Evolutionary conservation across 495 filamentous ascomycete genomes (phyloP), one percentile per base, ranked within the genome.

Genomic region (Lepraria neglecta): DNA sequence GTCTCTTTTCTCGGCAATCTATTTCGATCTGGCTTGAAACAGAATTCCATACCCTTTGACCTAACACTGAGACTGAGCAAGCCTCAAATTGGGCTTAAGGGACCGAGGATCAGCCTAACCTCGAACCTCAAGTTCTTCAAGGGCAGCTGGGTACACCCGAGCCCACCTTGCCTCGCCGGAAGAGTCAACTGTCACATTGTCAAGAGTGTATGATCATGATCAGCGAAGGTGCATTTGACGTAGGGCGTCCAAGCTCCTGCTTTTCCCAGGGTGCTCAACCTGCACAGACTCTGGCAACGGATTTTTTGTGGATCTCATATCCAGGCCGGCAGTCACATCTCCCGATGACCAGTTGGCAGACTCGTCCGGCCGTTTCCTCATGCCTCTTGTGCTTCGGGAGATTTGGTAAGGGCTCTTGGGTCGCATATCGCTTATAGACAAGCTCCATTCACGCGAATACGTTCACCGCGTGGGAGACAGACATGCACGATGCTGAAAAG

Each of bases 341-440:
- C 7, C 42, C 55, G 12, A 46, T 15, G 28, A 44, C 24, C 40
- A 31, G 15, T 44, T 55, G 17, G 27, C 11, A 28, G 30, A 47
- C 50, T 46, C 17, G 40, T 6, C 63, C 52, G 59, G 52, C 43
- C 63, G 58, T 61, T 43, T 30, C 64, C 59, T 62, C 59, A 59
- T 62, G 59, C 48, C 52, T 46, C 6, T 27, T 24, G 24, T 24
- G 24, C 24, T 24, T 24, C 1, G 27, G 30, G 27, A 55, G 28
- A 54, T 55, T 55, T 46, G 59, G 30, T 24, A 42, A 19, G 40
- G 40, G 51, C 38, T 58, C 19, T 43, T 59, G 6, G 30, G 66
- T 65, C 66, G 66, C 60, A 42, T 68, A 19, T 68, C 66, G 66
- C 63, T 33, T 68, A 53, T 59, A 48, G 46, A 62, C 24, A 58